A percentile compares a stretch with the other conserved stretches of the same genome.
phyloP scores from a whole-genome alignment of 2,329 filamentous ascomycete genomes.

The Hortaea werneckii region DNA sequence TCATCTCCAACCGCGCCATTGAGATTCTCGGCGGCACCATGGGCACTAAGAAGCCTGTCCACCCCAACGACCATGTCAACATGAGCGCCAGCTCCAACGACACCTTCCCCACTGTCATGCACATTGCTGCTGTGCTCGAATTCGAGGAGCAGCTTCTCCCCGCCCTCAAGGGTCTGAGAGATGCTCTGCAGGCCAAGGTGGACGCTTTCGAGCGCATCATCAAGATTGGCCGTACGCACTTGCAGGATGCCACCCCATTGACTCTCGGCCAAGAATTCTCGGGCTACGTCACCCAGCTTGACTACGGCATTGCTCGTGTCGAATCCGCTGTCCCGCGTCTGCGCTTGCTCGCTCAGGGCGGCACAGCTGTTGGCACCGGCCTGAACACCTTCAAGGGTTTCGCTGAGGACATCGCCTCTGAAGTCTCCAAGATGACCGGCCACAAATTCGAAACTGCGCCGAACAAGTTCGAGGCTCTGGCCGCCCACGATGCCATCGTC shows the following conservation, averaged over 20 bases:
- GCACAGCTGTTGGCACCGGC: constrained; percentile 91
- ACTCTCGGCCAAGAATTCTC: constrained; percentile 97
- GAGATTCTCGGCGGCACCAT: constrained; percentile 90
- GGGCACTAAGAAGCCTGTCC: constrained; percentile 96
- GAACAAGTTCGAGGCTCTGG: constrained; percentile 97
- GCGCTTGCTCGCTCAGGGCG: constrained; percentile 81
- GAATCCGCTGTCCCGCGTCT: constrained; percentile 75
- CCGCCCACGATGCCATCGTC: constrained; percentile 90
- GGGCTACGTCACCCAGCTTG: constrained; percentile 89
- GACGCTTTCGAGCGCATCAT: constrained; percentile 89
- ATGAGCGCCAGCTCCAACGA: constrained; percentile 98
- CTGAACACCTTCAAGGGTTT: constrained; percentile 97
- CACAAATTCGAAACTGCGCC: constrained; percentile 90
- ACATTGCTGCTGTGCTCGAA: constrained; percentile 93
- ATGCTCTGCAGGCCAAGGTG: constrained; percentile 78
- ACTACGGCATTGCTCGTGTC: constrained; percentile 79
- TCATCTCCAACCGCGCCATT: constrained; percentile 98
- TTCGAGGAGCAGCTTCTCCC: constrained; percentile 79
- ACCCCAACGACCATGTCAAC: constrained; percentile 99
- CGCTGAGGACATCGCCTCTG: constrained; percentile 80
- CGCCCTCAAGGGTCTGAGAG: constrained; percentile 67
- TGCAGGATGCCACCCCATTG: constrained; percentile 93
- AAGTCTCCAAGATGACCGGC: constrained; percentile 87
- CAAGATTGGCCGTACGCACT: constrained; percentile 96
- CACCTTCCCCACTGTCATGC: constrained; percentile 99